Conservation (phyloP, 805 yeast genomes). For the Maudiozyma turicensis region DNA sequence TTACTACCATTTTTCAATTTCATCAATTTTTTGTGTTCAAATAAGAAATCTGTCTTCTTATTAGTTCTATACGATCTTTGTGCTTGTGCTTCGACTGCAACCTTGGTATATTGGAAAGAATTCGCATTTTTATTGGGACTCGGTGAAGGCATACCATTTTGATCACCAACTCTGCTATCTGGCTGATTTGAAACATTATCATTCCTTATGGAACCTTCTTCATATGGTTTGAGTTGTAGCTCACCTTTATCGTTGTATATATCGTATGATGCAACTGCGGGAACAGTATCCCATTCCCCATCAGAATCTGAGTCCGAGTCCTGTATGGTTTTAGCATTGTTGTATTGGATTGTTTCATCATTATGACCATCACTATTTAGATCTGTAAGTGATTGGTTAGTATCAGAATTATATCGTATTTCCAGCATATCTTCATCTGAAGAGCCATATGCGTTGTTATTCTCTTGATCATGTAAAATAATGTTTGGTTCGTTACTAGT, state of each 20-base stretch:
- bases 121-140: neutral
- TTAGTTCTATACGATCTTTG: constrained; percentile 51
- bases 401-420: neutral
- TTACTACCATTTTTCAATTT: constrained; percentile 9
- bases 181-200: neutral
- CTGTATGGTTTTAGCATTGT: neutral
- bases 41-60: constrained; percentile 46
- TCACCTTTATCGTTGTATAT: constrained; percentile 76
- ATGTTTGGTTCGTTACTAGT: neutral
- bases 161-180: no score
- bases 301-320: constrained; percentile 29
- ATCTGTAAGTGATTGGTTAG: neutral
- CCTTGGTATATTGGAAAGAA: constrained; percentile 67
- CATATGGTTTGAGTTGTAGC: constrained; percentile 35
- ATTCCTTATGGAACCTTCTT: constrained; percentile 2
- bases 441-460: neutral
- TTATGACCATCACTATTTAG: no score
- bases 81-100: constrained; percentile 80
- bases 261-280: constrained; percentile 65
- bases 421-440: neutral
- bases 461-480: neutral
- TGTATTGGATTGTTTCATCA: no score
- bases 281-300: constrained; percentile 75
- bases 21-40: constrained; percentile 30
- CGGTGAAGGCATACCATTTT: neutral